A percentile compares a stretch with the other conserved stretches of the same genome.
These are phyloP conservation scores for Phoenix roebelenii DNA, from an alignment of 176 grass and related monocot genomes.

Conservation along the genomic window DNA sequence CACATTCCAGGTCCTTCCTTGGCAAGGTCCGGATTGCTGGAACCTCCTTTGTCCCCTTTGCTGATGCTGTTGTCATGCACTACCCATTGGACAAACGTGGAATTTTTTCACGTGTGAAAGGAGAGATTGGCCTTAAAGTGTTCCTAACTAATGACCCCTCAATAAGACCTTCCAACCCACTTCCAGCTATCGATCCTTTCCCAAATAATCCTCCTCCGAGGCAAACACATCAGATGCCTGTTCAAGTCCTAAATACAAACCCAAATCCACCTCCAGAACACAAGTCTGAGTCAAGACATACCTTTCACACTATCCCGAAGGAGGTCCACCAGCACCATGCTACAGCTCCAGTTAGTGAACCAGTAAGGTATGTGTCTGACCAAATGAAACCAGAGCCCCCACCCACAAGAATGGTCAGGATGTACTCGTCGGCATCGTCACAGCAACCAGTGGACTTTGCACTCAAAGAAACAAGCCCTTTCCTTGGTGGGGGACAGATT, in stretches of 20 bases:
- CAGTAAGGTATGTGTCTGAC: slow-evolving; percentile 45
- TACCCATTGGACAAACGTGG: slow-evolving; percentile 91
- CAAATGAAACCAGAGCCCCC: slow-evolving; percentile 62
- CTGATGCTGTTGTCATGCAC: slow-evolving; percentile 72
- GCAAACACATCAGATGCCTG: slow-evolving; percentile 38
- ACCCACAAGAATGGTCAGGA: slow-evolving; percentile 59
- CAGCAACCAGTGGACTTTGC: slow-evolving; percentile 87
- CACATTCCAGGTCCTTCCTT: slow-evolving; percentile 55
- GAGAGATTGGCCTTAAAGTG: slow-evolving; percentile 78
- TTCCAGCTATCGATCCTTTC: slow-evolving; percentile 60
- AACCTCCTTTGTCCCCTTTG: slow-evolving; percentile 76
- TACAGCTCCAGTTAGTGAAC: slow-evolving; percentile 32
- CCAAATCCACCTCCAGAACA: slow-evolving; percentile 31
- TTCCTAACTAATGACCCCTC: slow-evolving; percentile 81
- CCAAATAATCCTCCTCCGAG: slow-evolving; percentile 38
- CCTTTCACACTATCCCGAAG: slow-evolving; percentile 68
- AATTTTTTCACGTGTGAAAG: slow-evolving; percentile 86
- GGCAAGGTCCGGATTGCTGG: slow-evolving; percentile 87
- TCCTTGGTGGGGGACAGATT: slow-evolving; percentile 87
- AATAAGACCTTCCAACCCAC: slow-evolving; percentile 73
- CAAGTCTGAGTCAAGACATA: slow-evolving; percentile 41
- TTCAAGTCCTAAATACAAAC: slow-evolving; percentile 38
- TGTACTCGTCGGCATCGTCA: slow-evolving; percentile 67
- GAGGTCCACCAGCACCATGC: slow-evolving; percentile 52
- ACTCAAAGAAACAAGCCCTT: slow-evolving; percentile 90